Conservation (phyloP, 2,329 filamentous ascomycete species). For the Colletotrichum kahawae region DNA sequence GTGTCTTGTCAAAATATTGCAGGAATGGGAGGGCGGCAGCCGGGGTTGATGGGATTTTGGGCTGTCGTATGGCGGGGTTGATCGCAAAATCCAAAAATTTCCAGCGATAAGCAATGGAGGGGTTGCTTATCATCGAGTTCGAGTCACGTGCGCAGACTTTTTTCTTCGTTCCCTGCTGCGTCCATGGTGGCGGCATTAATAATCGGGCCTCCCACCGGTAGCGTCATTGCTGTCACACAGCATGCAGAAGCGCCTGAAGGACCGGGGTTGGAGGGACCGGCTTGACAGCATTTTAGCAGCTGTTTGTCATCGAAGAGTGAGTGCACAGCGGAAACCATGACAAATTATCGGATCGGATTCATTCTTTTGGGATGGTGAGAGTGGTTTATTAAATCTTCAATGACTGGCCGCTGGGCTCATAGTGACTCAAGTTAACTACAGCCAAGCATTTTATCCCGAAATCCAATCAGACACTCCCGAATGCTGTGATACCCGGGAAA, state of each 20-base stretch:
- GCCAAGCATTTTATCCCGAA: neutral
- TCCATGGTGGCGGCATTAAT: neutral
- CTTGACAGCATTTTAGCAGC: neutral
- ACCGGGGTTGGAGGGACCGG: neutral
- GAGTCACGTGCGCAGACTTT: neutral
- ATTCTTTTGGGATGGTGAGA: rapidly evolving
- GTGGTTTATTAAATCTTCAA: neutral
- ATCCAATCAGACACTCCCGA: neutral
- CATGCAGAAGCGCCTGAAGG: neutral
- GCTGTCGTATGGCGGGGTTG: conserved; percentile 17
- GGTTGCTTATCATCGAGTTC: neutral
- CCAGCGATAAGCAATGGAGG: conserved; percentile 6
- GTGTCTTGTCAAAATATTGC: neutral
- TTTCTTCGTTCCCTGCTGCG: neutral
- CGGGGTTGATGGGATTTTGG: neutral
- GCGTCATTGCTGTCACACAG: neutral
- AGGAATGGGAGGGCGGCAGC: neutral
- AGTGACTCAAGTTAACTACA: neutral
- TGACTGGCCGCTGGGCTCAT: neutral
- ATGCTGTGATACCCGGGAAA: neutral
- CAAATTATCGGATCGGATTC: rapidly evolving
- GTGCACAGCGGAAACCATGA: neutral
- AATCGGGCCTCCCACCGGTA: neutral
- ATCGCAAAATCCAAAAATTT: conserved; percentile 2
- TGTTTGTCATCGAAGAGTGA: neutral